Base-by-base conservation (phyloP, 305 asterid species). In the Fraxinus nigra region DNA sequence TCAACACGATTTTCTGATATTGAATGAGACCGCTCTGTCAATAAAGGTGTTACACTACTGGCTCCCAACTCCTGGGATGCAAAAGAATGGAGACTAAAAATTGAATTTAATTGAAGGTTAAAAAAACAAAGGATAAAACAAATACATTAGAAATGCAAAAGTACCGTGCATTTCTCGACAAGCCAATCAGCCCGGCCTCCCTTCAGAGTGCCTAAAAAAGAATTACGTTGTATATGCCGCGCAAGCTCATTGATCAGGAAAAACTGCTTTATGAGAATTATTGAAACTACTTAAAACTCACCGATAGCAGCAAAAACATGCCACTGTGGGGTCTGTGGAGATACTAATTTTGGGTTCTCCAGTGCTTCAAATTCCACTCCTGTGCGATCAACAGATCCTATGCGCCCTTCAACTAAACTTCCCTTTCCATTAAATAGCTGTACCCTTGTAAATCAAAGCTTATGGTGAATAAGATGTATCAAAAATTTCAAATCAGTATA, bases 111-210 rank as follows among this genome's bases (percentile, higher is more conserved):
- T 26, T 18, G 40, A 37, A 81, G 7, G 56, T 10, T 35, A 61
- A 46, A 38, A 38, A 32, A 46, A 72, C 78, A 69, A 80, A 28
- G 5, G 38, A 81, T 40, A 40, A 54, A 46, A 79, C 82, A 75
- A 79, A 76, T 78, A 75, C 79, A 81, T 79, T 75, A 43, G 14
- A 85, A 78, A 85, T 79, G 72, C 72, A 83, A 74, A 83, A 92
- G 86, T 90, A 94, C 99, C 7, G 97, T 93, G 93, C 98, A 94
- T 92, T 95, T 95, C 89, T 95, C 99, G 75, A 93, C 95, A 16
- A 95, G 96, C 99, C 99, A 95, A 90, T 94, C 99, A 75, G 95
- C 95, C 32, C 99, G 89, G 43, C 99, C 97, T 82, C 98, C 99
- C 90, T 95, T 95, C 20, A 95, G 87, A 70, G 97, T 88, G 79